Base-by-base conservation (phyloP, 129 eudicot species). In the Mikania micrantha region DNA sequence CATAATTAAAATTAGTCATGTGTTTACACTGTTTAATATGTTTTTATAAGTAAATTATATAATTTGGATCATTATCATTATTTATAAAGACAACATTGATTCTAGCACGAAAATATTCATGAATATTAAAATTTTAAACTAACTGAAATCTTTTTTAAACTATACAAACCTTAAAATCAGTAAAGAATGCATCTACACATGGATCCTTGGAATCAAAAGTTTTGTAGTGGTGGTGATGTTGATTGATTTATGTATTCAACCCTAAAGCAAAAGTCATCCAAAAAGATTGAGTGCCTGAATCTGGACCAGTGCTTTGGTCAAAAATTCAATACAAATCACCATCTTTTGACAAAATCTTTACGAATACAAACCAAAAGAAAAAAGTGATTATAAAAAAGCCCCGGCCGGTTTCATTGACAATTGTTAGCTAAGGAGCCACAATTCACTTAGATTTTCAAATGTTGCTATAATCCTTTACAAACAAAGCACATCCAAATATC, bases 361-460 rank as follows among this genome's bases (percentile, higher is more conserved):
- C 24, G 21, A 71, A 71, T 48, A 42, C 34, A 5, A 56, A 20
- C 41, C 15, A 5, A 20, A 41, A 67, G 7, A 24, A 36, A 41
- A 29, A 0, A 20, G 48, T 47, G 36, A 38, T n/a, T n/a, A n/a
- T n/a, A n/a, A n/a, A 38, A n/a, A 41, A 9, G 7, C 38, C 17
- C 15, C 60, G 42, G 25, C n/a, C n/a, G n/a, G n/a, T 41, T 66
- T 40, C 47, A 28, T 39, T 74, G 66, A n/a, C 57, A 74, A 15
- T 56, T 74, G 79, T 40, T 28, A 6, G 41, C 31, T 73, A 65
- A 56, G 67, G 74, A 56, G 74, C 79, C 74, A 74, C 61, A 57
- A 41, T 56, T 40, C 52, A 32, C 53, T 74, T 65, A 65, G 61
- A 54, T 25, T 12, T 54, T 54, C 4, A 54, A 25, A 54, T 54